Conservation (phyloP, 805 yeast species). For the Kluyveromyces nonfermentans region DNA sequence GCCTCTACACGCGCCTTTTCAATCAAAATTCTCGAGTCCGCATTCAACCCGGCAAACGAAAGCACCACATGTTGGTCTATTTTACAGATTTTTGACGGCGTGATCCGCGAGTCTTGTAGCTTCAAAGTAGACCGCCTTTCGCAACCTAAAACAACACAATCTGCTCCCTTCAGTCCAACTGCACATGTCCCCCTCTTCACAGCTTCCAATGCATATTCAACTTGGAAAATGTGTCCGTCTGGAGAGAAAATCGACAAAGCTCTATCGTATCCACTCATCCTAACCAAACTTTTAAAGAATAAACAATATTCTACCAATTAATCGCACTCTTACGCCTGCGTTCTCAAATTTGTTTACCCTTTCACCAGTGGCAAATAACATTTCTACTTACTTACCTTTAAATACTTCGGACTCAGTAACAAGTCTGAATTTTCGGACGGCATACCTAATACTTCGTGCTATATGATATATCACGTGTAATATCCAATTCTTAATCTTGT, state of each 20-base stretch:
- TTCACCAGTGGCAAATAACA: too few relatives aligned
- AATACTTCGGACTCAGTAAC: too few relatives aligned
- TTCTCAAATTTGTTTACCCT: too few relatives aligned
- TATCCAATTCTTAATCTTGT: too few relatives aligned
- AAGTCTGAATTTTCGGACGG: too few relatives aligned
- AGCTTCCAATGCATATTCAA: conserved; percentile 95
- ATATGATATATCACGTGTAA: too few relatives aligned
- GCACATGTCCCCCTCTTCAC: conserved; percentile 98
- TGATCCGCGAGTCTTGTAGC: conserved; percentile 91
- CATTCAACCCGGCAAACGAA: conserved; percentile 95
- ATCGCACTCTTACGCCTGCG: too few relatives aligned
- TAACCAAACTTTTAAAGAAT: too few relatives aligned
- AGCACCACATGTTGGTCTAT: conserved; percentile 84
- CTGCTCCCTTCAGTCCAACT: conserved; percentile 88
- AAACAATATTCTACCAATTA: too few relatives aligned
- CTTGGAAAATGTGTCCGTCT: conserved; percentile 98
- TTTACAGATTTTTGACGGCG: conserved; percentile 89
- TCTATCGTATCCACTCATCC: conserved; percentile 98
- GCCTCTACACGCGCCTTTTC: conserved; percentile 96
- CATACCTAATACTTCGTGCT: too few relatives aligned
- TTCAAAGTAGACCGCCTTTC: conserved; percentile 93
- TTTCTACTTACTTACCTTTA: too few relatives aligned
- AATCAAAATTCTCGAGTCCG: conserved; percentile 92
- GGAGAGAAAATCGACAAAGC: conserved; percentile 97
- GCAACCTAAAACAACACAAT: conserved; percentile 88